Evolutionary conservation across 257 asterid species (phyloP).

Genomic region (Craterostigma plantagineum): DNA sequence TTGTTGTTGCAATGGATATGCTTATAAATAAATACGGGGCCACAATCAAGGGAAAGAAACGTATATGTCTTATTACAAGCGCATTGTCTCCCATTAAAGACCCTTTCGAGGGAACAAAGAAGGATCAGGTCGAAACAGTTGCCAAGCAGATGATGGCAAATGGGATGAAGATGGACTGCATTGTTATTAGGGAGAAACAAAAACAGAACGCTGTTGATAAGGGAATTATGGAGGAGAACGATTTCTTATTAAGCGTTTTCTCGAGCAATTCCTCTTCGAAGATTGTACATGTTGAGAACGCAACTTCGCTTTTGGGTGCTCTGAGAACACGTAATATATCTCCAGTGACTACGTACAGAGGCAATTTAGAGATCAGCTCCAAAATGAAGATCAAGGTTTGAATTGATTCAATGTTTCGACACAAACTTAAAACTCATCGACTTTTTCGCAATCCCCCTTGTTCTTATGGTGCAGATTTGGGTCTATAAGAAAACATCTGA

Average conservation of each 20-base stretch:
- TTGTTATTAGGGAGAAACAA: conserved; percentile 31
- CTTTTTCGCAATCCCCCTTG: no score
- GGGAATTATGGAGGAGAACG: conserved; percentile 65
- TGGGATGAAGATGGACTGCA: conserved; percentile 91
- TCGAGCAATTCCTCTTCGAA: conserved; percentile 42
- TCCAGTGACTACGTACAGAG: conserved; percentile 76
- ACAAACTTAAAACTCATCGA: no score
- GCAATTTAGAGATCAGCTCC: conserved; percentile 68
- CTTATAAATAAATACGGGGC: conserved; percentile 61
- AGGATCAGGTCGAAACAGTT: conserved; percentile 81
- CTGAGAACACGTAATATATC: conserved; percentile 72
- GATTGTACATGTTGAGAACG: conserved; percentile 51
- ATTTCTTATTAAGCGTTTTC: conserved; percentile 42
- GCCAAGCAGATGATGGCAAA: conserved; percentile 54
- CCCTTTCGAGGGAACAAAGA: conserved; percentile 81
- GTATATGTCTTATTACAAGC: conserved; percentile 70
- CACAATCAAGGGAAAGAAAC: conserved; percentile 79
- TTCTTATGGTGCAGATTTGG: conserved; percentile 43
- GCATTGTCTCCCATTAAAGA: conserved; percentile 58
- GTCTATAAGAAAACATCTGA: conserved; percentile 88
- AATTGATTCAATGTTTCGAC: neutral
- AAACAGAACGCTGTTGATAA: conserved; percentile 14
- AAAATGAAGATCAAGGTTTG: conserved; percentile 71
- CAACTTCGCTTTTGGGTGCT: conserved; percentile 67
- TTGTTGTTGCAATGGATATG: conserved; percentile 91